Conservation (phyloP, 2,329 filamentous ascomycete species). For the Metarhizium robertsii region DNA sequence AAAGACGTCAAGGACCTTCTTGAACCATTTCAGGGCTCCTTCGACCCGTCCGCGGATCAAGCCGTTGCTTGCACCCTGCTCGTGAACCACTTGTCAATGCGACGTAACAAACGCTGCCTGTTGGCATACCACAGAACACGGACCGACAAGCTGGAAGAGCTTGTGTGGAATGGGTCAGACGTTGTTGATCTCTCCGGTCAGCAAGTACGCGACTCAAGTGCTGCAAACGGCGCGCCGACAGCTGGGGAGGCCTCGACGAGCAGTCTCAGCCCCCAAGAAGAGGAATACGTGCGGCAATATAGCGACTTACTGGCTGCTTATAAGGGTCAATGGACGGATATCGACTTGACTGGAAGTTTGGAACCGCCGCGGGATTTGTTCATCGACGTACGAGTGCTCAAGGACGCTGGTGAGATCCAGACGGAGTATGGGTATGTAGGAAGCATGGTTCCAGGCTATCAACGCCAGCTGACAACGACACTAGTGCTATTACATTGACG, state of each 20-base stretch:
- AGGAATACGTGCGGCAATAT: slow-evolving; percentile 91
- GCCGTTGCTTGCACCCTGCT: slow-evolving; percentile 80
- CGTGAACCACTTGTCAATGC: slow-evolving; percentile 90
- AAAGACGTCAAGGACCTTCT: slow-evolving; percentile 73
- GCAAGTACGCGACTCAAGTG: slow-evolving; percentile 34
- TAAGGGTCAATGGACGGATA: slow-evolving; percentile 97
- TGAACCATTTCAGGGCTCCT: slow-evolving; percentile 73
- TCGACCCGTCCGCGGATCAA: slow-evolving; percentile 75
- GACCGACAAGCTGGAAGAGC: slow-evolving; percentile 83
- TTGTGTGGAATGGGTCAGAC: slow-evolving; percentile 86
- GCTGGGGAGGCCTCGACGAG: slow-evolving; percentile 49
- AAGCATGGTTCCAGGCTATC: not conserved
- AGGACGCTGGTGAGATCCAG: slow-evolving; percentile 96
- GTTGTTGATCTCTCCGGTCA: slow-evolving; percentile 61
- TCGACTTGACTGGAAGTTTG: slow-evolving; percentile 87
- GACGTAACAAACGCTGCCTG: slow-evolving; percentile 89
- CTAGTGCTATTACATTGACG: slow-evolving; percentile 84
- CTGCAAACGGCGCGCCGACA: slow-evolving; percentile 20
- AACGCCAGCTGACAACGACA: slow-evolving; percentile 12
- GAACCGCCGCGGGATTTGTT: slow-evolving; percentile 94
- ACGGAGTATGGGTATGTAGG: slow-evolving; percentile 97
- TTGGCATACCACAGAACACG: slow-evolving; percentile 89
- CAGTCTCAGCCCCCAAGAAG: slow-evolving; percentile 88
- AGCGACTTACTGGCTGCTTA: slow-evolving; percentile 88
- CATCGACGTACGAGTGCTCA: slow-evolving; percentile 91